Conservation (phyloP, 2,329 filamentous ascomycete genomes). For the Xylariaceae sp. region DNA sequence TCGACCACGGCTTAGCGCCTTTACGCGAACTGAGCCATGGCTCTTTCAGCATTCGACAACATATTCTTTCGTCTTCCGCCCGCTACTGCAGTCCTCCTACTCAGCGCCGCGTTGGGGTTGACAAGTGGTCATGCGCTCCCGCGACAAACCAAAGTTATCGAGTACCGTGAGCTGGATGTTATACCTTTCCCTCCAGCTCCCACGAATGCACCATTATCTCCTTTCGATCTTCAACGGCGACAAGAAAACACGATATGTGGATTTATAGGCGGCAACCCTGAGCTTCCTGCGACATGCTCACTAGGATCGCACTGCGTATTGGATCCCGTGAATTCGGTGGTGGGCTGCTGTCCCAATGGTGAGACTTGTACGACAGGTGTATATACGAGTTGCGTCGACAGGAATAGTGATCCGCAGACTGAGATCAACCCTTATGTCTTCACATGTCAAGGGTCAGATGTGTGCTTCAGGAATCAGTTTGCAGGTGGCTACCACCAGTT, state of each 20-base stretch:
- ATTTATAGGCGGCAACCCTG: constrained; percentile 59
- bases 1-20: constrained; percentile 14
- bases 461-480: constrained; percentile 63
- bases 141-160: constrained; percentile 47
- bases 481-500: constrained; percentile 62
- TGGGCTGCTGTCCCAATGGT: constrained; percentile 63
- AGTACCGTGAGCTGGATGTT: constrained; percentile 47
- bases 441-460: constrained; percentile 56
- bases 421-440: constrained; percentile 62
- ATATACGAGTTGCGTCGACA: constrained; percentile 63
- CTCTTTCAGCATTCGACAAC: constrained; percentile 39
- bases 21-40: constrained; percentile 36
- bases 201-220: constrained; percentile 48
- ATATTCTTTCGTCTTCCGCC: constrained; percentile 46
- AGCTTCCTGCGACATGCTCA: constrained; percentile 61
- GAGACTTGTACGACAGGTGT: constrained; percentile 59
- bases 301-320: constrained; percentile 64
- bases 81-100: constrained; percentile 42
- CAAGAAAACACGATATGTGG: constrained; percentile 63
- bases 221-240: constrained; percentile 47
- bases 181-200: constrained; percentile 48
- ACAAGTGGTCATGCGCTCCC: constrained; percentile 48
- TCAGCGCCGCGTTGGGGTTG: constrained; percentile 43
- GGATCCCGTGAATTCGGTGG: constrained; percentile 54
- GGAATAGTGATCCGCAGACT: constrained; percentile 54